Evolutionary conservation across 768 basidiomycete genomes (phyloP).

Genomic region (Hortiboletus campestris): DNA sequence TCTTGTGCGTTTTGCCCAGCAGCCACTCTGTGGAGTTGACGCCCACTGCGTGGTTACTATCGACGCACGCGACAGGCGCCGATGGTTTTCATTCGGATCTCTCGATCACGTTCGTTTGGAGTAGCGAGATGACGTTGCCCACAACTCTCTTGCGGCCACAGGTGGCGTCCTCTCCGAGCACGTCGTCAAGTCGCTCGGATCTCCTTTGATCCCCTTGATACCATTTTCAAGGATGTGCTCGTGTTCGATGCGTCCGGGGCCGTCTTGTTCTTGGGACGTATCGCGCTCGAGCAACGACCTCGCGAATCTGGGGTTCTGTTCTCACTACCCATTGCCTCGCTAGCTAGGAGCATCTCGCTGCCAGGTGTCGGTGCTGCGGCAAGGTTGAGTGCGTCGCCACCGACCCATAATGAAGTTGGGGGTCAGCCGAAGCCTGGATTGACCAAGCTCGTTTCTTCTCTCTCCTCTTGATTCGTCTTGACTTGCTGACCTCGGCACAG

Average conservation of each 20-base stretch:
- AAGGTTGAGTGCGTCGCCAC: conserved; percentile 32
- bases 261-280: conserved; percentile 52
- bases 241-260: conserved; percentile 63
- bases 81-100: conserved; percentile 40
- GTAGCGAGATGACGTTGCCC: conserved; percentile 35
- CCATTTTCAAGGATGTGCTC: conserved; percentile 63
- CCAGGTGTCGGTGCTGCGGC: conserved; percentile 51
- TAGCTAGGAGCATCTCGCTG: conserved; percentile 59
- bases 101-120: conserved; percentile 53
- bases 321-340: conserved; percentile 28
- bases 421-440: conserved; percentile 3
- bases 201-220: conserved; percentile 26
- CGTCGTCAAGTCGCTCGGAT: conserved; percentile 30
- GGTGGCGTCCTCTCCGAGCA: conserved; percentile 24
- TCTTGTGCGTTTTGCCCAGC: conserved; percentile 36
- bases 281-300: conserved; percentile 43
- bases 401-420: not conserved
- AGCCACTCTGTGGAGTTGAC: conserved; percentile 52
- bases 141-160: conserved; percentile 37
- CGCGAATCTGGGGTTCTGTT: conserved; percentile 24
- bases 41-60: conserved; percentile 56
- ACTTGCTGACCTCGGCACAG: not conserved
- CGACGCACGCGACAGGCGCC: conserved; percentile 27
- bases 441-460: conserved; percentile 14
- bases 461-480: too few species aligned